A percentile compares a stretch with the other conserved stretches of the same genome.
These are phyloP conservation scores for Perkinsela sp. DNA, from an alignment of 208 protist species.

Conservation along the genomic window DNA sequence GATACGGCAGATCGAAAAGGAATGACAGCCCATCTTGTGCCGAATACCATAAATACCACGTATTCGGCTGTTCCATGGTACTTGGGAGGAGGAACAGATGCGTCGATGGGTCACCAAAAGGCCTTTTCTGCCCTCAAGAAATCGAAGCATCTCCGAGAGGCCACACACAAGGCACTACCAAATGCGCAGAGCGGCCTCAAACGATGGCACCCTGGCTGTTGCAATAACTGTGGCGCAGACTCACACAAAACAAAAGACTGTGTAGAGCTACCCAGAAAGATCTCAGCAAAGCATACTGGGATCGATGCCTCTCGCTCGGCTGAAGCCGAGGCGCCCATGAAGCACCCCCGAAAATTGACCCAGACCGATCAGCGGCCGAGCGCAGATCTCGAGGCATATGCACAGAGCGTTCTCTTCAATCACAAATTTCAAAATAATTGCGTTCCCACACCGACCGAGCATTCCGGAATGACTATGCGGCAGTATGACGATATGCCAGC, in stretches of 20 bases:
- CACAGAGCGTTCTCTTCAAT: background rate
- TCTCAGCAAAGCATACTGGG: background rate
- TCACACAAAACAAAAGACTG: background rate
- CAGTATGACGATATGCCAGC: background rate
- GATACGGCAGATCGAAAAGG: no score
- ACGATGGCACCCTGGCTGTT: background rate
- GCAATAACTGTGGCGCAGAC: background rate
- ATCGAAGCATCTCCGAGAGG: background rate
- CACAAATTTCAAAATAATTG: background rate
- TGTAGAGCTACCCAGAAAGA: background rate
- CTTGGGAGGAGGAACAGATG: background rate
- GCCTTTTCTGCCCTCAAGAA: background rate
- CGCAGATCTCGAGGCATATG: background rate
- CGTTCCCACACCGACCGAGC: background rate
- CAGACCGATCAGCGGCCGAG: no score
- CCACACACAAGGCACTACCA: background rate
- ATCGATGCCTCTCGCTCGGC: background rate
- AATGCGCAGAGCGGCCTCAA: background rate
- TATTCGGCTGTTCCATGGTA: background rate
- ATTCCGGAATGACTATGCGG: background rate
- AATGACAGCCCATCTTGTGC: background rate
- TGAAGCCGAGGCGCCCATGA: background rate
- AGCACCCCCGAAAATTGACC: background rate
- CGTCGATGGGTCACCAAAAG: background rate
- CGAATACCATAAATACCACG: background rate